phyloP scores from a whole-genome alignment of 148 eudicot genomes.

The Vaccinium vitisidaea region DNA sequence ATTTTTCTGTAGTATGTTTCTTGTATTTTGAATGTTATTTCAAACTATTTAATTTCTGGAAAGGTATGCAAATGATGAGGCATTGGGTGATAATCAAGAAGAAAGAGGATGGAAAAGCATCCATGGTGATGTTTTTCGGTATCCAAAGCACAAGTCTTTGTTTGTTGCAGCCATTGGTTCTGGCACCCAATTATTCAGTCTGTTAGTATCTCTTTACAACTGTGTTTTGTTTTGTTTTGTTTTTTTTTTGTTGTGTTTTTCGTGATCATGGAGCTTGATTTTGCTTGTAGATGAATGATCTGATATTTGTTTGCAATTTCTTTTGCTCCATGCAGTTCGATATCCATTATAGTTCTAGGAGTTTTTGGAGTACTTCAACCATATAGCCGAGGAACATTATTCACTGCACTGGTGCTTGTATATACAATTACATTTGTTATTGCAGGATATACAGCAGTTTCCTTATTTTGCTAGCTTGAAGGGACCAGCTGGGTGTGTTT shows the following conservation, averaged over 20 bases:
- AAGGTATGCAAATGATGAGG: slow-evolving; percentile 25
- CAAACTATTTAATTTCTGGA: not conserved
- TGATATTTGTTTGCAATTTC: not conserved
- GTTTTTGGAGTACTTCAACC: slow-evolving; percentile 24
- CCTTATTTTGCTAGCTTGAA: slow-evolving; percentile 24
- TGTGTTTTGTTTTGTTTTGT: not conserved
- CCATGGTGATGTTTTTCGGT: slow-evolving; percentile 29
- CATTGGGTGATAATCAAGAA: slow-evolving; percentile 22
- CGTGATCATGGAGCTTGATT: not conserved
- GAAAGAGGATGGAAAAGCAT: slow-evolving; percentile 33
- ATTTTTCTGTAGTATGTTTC: not conserved
- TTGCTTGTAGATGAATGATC: not conserved
- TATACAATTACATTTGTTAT: slow-evolving; percentile 22
- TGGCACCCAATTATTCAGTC: slow-evolving; percentile 22
- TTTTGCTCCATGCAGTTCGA: slow-evolving; percentile 13
- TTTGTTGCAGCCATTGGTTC: slow-evolving; percentile 26
- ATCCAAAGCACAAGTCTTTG: slow-evolving; percentile 18
- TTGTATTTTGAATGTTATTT: not conserved
- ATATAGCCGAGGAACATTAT: slow-evolving; percentile 24
- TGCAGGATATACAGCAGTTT: slow-evolving; percentile 26
- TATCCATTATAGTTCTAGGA: slow-evolving; percentile 16
- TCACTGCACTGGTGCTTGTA: slow-evolving; percentile 17
- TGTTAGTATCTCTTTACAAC: slow-evolving; percentile 14
- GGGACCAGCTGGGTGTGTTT: slow-evolving; percentile 32
- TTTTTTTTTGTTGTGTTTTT: not conserved